A percentile compares a stretch with the other conserved stretches of the same genome.
These are phyloP conservation scores for Wallacemonas collosoma DNA, from an alignment of 208 protist species.

Conservation along the genomic window DNA sequence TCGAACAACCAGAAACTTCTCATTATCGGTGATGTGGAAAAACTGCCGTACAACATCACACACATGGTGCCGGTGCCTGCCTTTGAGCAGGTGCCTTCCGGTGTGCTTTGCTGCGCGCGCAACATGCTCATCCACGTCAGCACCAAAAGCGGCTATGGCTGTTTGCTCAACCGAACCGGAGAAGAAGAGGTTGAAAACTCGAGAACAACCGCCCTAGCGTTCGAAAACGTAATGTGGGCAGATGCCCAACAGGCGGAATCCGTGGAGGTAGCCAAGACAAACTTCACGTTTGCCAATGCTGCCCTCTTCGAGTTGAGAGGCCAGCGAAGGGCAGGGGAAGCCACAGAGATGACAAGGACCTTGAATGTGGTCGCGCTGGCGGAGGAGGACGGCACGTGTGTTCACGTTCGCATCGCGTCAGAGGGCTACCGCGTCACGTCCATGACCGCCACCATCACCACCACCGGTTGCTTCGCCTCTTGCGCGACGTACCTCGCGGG, in stretches of 20 bases:
- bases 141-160: slow-evolving; percentile 78
- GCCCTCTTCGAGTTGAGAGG: slow-evolving; percentile 18
- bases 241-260: slow-evolving; percentile 47
- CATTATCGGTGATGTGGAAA: slow-evolving; percentile 78
- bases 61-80: slow-evolving; percentile 72
- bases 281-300: slow-evolving; percentile 76
- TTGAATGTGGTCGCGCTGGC: slow-evolving; percentile 63
- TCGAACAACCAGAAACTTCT: slow-evolving; percentile 51
- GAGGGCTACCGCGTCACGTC: slow-evolving; percentile 56
- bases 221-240: slow-evolving; percentile 53
- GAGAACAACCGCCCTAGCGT: slow-evolving; percentile 49
- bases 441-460: slow-evolving; percentile 47
- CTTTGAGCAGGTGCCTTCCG: slow-evolving; percentile 63
- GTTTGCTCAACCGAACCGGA: slow-evolving; percentile 71
- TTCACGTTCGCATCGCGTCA: slow-evolving; percentile 42
- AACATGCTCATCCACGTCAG: slow-evolving; percentile 84
- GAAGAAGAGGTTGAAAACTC: slow-evolving; percentile 65
- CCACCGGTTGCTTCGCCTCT: slow-evolving; percentile 59
- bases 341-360: background rate
- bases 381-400: slow-evolving; percentile 77
- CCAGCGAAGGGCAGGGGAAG: background rate
- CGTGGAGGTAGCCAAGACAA: slow-evolving; percentile 54
- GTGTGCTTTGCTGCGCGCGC: slow-evolving; percentile 69
- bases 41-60: slow-evolving; percentile 79
- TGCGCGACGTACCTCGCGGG: slow-evolving; percentile 11